phyloP scores from a whole-genome alignment of 495 filamentous ascomycete species.

The Annulohypoxylon bovei region DNA sequence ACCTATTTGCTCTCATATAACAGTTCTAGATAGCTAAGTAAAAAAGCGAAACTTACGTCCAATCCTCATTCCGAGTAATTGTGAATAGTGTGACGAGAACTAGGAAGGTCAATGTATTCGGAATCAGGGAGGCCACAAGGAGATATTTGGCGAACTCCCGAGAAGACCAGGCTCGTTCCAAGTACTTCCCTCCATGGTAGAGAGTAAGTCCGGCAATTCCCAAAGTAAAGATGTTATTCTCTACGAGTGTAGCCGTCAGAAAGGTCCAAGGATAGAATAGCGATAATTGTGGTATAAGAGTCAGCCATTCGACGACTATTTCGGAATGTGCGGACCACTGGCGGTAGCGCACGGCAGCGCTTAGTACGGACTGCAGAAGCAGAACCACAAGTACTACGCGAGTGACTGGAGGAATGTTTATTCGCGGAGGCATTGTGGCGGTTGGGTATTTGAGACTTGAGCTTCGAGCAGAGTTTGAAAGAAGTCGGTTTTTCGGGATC shows the following conservation, averaged over 20 bases:
- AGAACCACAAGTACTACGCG: slow-evolving; percentile 79
- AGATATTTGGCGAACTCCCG: slow-evolving; percentile 92
- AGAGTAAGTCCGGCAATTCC: slow-evolving; percentile 80
- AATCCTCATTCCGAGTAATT: slow-evolving; percentile 70
- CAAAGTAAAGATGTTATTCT: slow-evolving; percentile 92
- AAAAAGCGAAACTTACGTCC: slow-evolving; percentile 67
- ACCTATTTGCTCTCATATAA: slow-evolving; percentile 17
- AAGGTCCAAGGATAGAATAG: slow-evolving; percentile 94
- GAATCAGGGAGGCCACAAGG: slow-evolving; percentile 76
- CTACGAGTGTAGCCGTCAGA: slow-evolving; percentile 84
- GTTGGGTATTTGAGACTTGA: slow-evolving; percentile 25
- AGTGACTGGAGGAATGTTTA: slow-evolving; percentile 93
- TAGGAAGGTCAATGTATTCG: slow-evolving; percentile 78
- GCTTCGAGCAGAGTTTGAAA: slow-evolving; percentile 22
- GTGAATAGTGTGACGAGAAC: slow-evolving; percentile 78
- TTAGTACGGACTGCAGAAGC: slow-evolving; percentile 79
- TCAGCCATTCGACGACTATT: slow-evolving; percentile 83
- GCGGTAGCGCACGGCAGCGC: slow-evolving; percentile 78
- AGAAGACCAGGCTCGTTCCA: slow-evolving; percentile 96
- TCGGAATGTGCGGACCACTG: slow-evolving; percentile 65
- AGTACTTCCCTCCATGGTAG: slow-evolving; percentile 93
- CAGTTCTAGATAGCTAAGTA: not conserved
- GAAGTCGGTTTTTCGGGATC: slow-evolving; percentile 38
- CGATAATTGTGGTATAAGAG: slow-evolving; percentile 82
- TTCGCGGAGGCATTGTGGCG: slow-evolving; percentile 76